phyloP scores from a whole-genome alignment of 2,329 filamentous ascomycete genomes.

The Penicillium aurantiogriseum region DNA sequence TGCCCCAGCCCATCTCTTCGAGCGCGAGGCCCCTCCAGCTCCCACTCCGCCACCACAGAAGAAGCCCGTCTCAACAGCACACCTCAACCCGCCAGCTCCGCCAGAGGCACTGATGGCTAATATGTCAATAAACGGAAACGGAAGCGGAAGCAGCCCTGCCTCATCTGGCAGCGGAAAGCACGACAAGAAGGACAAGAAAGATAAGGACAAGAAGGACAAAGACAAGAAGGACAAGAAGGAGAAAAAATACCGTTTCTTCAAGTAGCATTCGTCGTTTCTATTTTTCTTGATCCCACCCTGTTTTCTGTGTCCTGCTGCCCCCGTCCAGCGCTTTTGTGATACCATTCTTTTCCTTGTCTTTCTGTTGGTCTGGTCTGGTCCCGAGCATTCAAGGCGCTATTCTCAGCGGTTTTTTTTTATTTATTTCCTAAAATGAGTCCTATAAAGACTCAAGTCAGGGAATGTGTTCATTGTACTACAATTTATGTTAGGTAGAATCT shows the following conservation, averaged over 20 bases:
- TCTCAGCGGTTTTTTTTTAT: slow-evolving; percentile 6
- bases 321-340: slow-evolving; percentile 35
- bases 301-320: slow-evolving; percentile 7
- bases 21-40: slow-evolving; percentile 60
- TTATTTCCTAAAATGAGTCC: not conserved
- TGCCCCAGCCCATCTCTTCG: slow-evolving; percentile 82
- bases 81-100: slow-evolving; percentile 29
- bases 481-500: not conserved
- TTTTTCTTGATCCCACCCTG: not conserved
- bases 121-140: slow-evolving; percentile 38
- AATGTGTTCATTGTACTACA: not conserved
- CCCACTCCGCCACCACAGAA: slow-evolving; percentile 42
- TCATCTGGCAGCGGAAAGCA: slow-evolving; percentile 23
- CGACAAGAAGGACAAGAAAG: slow-evolving; percentile 49
- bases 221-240: slow-evolving; percentile 58
- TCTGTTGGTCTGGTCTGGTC: slow-evolving; percentile 12
- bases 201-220: slow-evolving; percentile 50
- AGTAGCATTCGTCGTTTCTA: slow-evolving; percentile 19
- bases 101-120: slow-evolving; percentile 36
- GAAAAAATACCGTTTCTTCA: slow-evolving; percentile 59
- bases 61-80: slow-evolving; percentile 19
- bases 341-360: slow-evolving; percentile 30
- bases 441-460: not conserved
- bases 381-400: slow-evolving; percentile 20
- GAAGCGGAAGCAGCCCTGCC: slow-evolving; percentile 26